A percentile compares a stretch with the other conserved stretches of the same genome.
Conservation (phyloP, 768 basidiomycete genomes). For the Termitomyces sp. region DNA sequence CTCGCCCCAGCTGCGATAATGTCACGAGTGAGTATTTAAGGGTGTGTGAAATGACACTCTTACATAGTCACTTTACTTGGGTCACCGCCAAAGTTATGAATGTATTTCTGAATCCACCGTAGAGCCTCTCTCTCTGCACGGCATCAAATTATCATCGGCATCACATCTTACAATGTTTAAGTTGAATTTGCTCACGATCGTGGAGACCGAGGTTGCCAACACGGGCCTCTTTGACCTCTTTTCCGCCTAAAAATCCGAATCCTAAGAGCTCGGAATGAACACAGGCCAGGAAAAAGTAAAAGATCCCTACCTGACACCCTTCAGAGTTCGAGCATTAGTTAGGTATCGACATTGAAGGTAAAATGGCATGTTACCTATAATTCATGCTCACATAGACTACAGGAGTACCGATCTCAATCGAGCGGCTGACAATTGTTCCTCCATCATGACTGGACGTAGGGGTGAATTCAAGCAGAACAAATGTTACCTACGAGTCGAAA, state of each 20-base stretch:
- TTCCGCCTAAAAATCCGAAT: constrained; percentile 46
- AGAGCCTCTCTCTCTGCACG: constrained; percentile 49
- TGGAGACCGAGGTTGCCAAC: constrained; percentile 62
- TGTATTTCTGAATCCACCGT: constrained; percentile 64
- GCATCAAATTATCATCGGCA: background rate
- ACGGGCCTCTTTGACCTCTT: constrained; percentile 45
- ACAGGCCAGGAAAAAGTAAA: background rate
- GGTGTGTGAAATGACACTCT: constrained; percentile 8
- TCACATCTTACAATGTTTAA: background rate
- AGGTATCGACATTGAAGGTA: background rate
- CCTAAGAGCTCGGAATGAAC: constrained; percentile 14
- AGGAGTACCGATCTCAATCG: constrained; percentile 34
- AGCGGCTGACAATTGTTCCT: constrained; percentile 34
- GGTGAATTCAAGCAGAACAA: background rate
- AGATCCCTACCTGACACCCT: background rate
- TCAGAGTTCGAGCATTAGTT: background rate
- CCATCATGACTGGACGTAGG: constrained; percentile 34
- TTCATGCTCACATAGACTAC: constrained; percentile 52
- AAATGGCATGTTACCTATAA: constrained; percentile 26
- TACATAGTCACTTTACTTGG: constrained; percentile 54
- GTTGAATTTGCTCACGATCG: constrained; percentile 40
- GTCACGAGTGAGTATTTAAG: background rate
- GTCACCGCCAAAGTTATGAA: constrained; percentile 60
- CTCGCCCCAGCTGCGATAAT: constrained; percentile 28
- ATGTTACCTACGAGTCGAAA: background rate